Base-by-base conservation (phyloP, 2,329 filamentous ascomycete genomes). In the Coleophoma cylindrospora region DNA sequence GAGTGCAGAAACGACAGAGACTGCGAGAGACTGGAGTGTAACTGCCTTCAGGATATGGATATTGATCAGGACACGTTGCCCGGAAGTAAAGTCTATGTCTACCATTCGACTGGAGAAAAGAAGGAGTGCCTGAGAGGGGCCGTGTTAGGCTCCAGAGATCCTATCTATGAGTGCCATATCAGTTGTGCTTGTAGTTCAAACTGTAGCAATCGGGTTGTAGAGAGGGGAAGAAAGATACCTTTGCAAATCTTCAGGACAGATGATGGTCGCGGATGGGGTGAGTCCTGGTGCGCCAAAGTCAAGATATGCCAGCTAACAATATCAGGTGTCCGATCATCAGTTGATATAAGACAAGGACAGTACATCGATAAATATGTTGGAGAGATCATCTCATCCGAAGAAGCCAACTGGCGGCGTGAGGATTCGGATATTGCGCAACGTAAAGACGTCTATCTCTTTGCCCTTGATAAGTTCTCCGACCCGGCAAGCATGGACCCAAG, bases 311-410 rank as follows among this genome's bases (percentile, higher is more conserved):
- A 33, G 43, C 54, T 58, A 47, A 60, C 32, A 22, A 33, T 17
- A 8, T 19, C 48, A 83, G 80, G 84, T 33, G 79, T 95, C 0
- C 76, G 81, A 8, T 84, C 83, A 52, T 76, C 77, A 4, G 73
- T 84, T 3, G 72, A 81, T 17, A 78, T 95, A 2, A 77, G 78
- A 49, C 74, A 77, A 55, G 89, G 89, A 3, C 86, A 91, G 57
- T 94, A 91, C 59, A 81, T 95, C 38, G 89, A 92, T 63, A 80
- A 79, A 8, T 95, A 94, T 61, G 75, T 91, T 8, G 89, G 89
- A 12, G 83, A 87, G 64, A 73, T 87, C 50, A 83, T 88, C 58
- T 84, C 81, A 1, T 72, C 75, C 0, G 58, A 66, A 2, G 83
- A 91, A 67, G 87, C 89, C 0, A 76, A 83, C 14, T 70, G 73